These are phyloP conservation scores for Yarrowia sp. DNA, from an alignment of 805 yeast genomes.

Conservation along the genomic window DNA sequence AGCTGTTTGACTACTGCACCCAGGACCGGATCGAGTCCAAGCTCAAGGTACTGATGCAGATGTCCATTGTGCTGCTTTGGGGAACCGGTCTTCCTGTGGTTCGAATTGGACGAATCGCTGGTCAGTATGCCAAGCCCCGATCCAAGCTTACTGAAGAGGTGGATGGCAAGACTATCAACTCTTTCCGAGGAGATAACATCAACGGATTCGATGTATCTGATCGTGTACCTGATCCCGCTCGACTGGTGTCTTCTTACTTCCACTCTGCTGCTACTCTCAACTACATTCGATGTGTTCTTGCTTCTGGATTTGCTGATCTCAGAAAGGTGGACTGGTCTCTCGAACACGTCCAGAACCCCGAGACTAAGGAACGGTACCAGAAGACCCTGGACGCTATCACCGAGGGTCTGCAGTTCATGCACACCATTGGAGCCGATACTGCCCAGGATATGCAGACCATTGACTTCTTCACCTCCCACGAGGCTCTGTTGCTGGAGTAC, in stretches of 20 bases:
- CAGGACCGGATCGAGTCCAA: conserved; percentile 43
- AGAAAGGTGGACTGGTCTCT: conserved; percentile 45
- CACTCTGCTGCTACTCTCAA: conserved; percentile 48
- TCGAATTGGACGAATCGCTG: conserved; percentile 46
- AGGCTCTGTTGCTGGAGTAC: conserved; percentile 44
- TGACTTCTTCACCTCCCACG: conserved; percentile 45
- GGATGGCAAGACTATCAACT: conserved; percentile 42
- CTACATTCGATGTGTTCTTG: conserved; percentile 41
- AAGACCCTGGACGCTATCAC: conserved; percentile 40
- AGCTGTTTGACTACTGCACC: conserved; percentile 46
- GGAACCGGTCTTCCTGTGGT: conserved; percentile 44
- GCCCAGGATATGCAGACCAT: conserved; percentile 37
- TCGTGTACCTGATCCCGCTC: conserved; percentile 43
- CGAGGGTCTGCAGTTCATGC: conserved; percentile 42
- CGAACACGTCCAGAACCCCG: conserved; percentile 42
- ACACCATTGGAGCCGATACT: conserved; percentile 43
- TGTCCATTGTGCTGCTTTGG: conserved; percentile 47
- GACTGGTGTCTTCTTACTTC: conserved; percentile 45
- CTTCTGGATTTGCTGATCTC: conserved; percentile 44
- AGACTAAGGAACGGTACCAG: conserved; percentile 43
- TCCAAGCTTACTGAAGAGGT: conserved; percentile 45
- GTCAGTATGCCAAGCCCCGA: conserved; percentile 48
- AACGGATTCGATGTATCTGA: conserved; percentile 44
- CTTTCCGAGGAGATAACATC: conserved; percentile 46
- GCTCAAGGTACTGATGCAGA: conserved; percentile 44